Evolutionary conservation across 805 yeast genomes (phyloP), one percentile per base, ranked within the genome.

Genomic region (Hanseniaspora valbyensis): DNA sequence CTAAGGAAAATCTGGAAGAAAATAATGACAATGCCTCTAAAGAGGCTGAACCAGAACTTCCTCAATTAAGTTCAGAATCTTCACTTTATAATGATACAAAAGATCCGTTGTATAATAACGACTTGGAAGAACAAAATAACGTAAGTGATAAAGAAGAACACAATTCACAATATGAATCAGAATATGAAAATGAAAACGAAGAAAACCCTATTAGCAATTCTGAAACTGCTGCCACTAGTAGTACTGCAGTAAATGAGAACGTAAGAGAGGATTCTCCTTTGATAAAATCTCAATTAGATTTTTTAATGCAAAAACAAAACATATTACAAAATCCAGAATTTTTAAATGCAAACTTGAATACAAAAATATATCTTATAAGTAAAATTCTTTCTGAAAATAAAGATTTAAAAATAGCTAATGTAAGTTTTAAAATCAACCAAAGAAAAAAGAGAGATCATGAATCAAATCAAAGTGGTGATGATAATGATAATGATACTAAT

Each of bases 241-340:
- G n/a, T n/a, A n/a, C n/a, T n/a, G n/a, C n/a, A n/a, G n/a, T n/a
- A n/a, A 48, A 14, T 8, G 22, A 19, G 24, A 38, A 18, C 16
- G 36, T 28, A 13, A 37, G 41, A 30, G 30, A 10, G 8, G 63
- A 65, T 12, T 21, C 16, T 18, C 18, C 36, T 8, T 52, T 64
- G 22, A 42, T 64, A n/a, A 58, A 64, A 34, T 61, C 54, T 38
- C 69, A 65, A 52, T 56, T 61, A 2, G 59, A 60, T 4, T 48
- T 32, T 22, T 59, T 58, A 29, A 54, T 64, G 19, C 55, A 61
- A 52, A 61, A 58, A 12, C 58, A 64, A 53, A 54, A 58, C 18
- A 54, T 65, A 52, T 45, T 65, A 25, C 56, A 60, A 9, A 37
- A 54, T 18, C 56, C 58, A 8, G 55, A 55, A 29, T 54, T 74